Base-by-base conservation (phyloP, 805 yeast genomes). In the Saccharomycopsis fermentans region DNA sequence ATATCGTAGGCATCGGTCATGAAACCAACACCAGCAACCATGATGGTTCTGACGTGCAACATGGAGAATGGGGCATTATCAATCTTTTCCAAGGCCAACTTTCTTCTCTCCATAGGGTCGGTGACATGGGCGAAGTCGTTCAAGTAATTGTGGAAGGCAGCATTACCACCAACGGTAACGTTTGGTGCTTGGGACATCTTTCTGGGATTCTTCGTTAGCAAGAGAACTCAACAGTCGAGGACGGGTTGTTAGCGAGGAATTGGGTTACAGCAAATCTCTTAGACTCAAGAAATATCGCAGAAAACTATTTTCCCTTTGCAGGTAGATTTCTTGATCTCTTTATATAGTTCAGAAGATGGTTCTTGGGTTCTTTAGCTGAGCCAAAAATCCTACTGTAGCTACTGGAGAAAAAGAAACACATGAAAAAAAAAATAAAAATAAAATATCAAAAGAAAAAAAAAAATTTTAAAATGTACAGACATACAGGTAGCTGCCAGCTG, bases 1-100 rank as follows among this genome's bases (percentile, higher is more conserved):
- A 90, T 87, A 77, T 90, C 96, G 73, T 90, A 90, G 58, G 96
- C 82, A 74, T 90, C 97, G 32, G 96, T 90, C 73, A 90, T 72
- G 82, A 90, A 90, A 71, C 97, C 97, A 64, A 90, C 94, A 37
- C 61, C 90, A 12, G 96, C 96, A 69, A 88, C 90, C 72, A 81
- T 70, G 66, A 88, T 86, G 77, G 90, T 87, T 73, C 89, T 81
- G 57, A 87, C 72, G 67, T 87, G 94, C 68, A 87, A 84, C 94
- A 90, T 84, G 59, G 91, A 88, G 65, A 87, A 87, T 0, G 77
- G 72, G 57, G 90, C 87, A 65, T 84, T 83, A 72, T 87, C 96
- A 63, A 87, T 87, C 69, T 86, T 87, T 71, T 86, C 90, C 69
- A 87, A 75, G 50, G 95, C 95, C 68, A 87, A 74, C 77, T 91